A percentile compares a stretch with the other conserved stretches of the same genome.
phyloP scores from a whole-genome alignment of 164 flowering plant genomes.

The Chimonanthus salicifolius region DNA sequence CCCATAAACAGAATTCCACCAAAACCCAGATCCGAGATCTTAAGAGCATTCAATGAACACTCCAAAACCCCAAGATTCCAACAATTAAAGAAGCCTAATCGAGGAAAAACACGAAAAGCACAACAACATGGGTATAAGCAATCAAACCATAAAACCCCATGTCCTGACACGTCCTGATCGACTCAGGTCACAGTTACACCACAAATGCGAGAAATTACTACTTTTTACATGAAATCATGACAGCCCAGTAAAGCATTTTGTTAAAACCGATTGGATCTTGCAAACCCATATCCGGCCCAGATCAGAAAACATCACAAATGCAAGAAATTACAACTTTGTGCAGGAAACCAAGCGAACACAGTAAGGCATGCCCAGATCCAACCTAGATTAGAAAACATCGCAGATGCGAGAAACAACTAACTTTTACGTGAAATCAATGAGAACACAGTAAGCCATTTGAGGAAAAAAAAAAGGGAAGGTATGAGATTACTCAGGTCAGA shows the following conservation, averaged over 20 bases:
- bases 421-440: too few species aligned
- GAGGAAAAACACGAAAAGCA: background rate
- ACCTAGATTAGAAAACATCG: too few species aligned
- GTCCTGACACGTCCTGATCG: background rate
- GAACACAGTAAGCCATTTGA: too few species aligned
- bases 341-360: too few species aligned
- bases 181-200: background rate
- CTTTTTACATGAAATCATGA: background rate
- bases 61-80: background rate
- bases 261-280: background rate
- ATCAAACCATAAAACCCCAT: background rate
- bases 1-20: constrained; percentile 1
- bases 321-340: background rate
- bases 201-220: background rate
- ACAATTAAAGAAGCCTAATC: background rate
- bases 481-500: too few species aligned
- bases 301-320: constrained; percentile 1
- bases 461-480: too few species aligned
- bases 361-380: too few species aligned
- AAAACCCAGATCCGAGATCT: background rate
- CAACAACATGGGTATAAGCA: background rate
- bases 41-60: background rate
- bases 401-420: too few species aligned
- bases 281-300: background rate
- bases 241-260: background rate